Conservation (phyloP, 2,329 filamentous ascomycete species). For the Aureobasidium uvarum region DNA sequence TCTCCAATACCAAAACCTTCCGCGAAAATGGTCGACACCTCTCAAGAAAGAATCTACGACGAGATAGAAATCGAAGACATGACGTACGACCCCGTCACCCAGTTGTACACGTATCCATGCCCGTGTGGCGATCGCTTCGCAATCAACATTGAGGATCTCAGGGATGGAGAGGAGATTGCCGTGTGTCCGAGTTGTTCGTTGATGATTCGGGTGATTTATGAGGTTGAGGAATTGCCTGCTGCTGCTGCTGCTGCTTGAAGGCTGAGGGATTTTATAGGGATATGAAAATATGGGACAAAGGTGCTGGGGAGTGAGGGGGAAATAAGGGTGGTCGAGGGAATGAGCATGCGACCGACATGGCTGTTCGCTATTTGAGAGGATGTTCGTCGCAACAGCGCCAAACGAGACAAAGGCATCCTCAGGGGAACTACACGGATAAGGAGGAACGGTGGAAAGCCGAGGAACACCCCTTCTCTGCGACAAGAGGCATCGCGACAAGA, state of each 20-base stretch:
- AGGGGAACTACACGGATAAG: too few relatives aligned
- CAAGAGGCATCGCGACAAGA: not conserved
- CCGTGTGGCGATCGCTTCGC: slow-evolving; percentile 97
- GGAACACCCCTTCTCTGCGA: not conserved
- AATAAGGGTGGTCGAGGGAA: too few relatives aligned
- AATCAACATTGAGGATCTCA: slow-evolving; percentile 78
- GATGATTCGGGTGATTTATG: slow-evolving; percentile 94
- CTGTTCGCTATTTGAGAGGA: too few relatives aligned
- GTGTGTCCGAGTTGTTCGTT: slow-evolving; percentile 96
- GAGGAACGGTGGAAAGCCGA: too few relatives aligned
- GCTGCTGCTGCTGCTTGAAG: slow-evolving; percentile 35
- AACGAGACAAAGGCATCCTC: too few relatives aligned
- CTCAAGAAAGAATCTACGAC: not conserved
- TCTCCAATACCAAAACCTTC: not conserved
- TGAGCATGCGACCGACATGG: too few relatives aligned
- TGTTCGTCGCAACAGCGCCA: too few relatives aligned
- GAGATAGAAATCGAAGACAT: slow-evolving; percentile 59
- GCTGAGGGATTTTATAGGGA: too few relatives aligned
- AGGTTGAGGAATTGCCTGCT: slow-evolving; percentile 56
- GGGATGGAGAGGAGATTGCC: slow-evolving; percentile 89
- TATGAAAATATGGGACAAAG: too few relatives aligned
- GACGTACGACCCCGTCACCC: slow-evolving; percentile 77
- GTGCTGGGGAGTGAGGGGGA: too few relatives aligned
- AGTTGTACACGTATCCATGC: slow-evolving; percentile 95
- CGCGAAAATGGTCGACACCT: slow-evolving; percentile 9